A percentile compares a stretch with the other conserved stretches of the same genome.
phyloP scores from a whole-genome alignment of 75 land plant species.

The Gnetum montanum region DNA sequence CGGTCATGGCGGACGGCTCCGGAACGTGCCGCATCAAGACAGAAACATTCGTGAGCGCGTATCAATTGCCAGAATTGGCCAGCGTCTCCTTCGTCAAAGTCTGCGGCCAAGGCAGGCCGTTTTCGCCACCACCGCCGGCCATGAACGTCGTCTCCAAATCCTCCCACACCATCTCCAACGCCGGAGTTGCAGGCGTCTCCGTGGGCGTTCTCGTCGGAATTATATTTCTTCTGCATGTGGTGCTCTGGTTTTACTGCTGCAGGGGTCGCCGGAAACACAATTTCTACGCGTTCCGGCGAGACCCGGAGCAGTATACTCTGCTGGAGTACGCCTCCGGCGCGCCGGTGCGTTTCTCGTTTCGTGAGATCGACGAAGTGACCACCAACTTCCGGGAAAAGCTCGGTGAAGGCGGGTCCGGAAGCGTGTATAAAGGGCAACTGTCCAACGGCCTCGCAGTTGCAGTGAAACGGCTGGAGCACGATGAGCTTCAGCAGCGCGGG shows the following conservation, averaged over 20 bases:
- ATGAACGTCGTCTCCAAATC: too few relatives aligned
- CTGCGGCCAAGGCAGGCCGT: neutral
- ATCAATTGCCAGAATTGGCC: neutral
- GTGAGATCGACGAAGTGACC: slow-evolving; percentile 9
- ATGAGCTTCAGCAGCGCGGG: slow-evolving; percentile 19
- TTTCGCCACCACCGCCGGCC: neutral
- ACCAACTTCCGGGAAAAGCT: slow-evolving; percentile 15
- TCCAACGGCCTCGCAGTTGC: slow-evolving; percentile 6
- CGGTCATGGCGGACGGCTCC: slow-evolving; percentile 24
- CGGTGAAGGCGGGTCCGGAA: slow-evolving; percentile 5
- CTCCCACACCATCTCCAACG: neutral
- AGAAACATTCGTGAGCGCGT: slow-evolving; percentile 1
- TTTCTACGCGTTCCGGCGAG: too few relatives aligned
- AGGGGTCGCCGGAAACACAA: neutral
- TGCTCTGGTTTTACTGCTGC: neutral
- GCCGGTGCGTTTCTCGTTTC: slow-evolving; percentile 18
- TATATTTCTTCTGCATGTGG: neutral
- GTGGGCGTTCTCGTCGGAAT: neutral
- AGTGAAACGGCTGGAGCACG: slow-evolving; percentile 20
- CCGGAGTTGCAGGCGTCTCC: slow-evolving; percentile 21
- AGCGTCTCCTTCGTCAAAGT: slow-evolving; percentile 13
- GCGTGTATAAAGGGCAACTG: neutral
- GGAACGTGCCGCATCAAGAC: neutral
- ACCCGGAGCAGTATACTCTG: neutral
- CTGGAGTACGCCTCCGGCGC: slow-evolving; percentile 14